Percentiles rank a stretch among this genome's conserved stretches.
phyloP scores from a whole-genome alignment of 352 stramenopile species.

The Phytophthora vignae region DNA sequence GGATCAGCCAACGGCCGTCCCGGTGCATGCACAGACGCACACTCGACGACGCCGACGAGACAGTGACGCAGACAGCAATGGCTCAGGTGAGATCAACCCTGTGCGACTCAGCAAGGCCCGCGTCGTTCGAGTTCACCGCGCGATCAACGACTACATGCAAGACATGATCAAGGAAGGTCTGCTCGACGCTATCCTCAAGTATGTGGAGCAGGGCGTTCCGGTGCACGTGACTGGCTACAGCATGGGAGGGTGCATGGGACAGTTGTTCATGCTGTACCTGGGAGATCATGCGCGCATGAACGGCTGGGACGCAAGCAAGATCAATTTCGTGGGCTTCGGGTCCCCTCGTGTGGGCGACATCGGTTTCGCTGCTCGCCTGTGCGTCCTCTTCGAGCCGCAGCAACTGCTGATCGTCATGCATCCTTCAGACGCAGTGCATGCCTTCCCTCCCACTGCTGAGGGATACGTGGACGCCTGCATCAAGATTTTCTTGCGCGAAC shows the following conservation, averaged over 20 bases:
- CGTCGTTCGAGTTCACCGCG: conserved; percentile 78
- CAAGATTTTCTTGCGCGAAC: conserved; percentile 87
- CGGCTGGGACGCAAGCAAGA: conserved; percentile 75
- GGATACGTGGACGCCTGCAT: conserved; percentile 81
- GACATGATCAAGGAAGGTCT: conserved; percentile 87
- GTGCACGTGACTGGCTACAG: conserved; percentile 89
- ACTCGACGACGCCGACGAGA: conserved; percentile 54
- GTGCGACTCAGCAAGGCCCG: conserved; percentile 62
- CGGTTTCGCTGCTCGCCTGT: conserved; percentile 77
- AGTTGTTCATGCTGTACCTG: conserved; percentile 83
- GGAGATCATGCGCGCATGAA: conserved; percentile 82
- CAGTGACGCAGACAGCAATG: conserved; percentile 60
- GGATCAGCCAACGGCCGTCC: conserved; percentile 58
- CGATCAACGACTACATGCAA: conserved; percentile 85
- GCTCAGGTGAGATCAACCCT: conserved; percentile 58
- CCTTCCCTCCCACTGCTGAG: conserved; percentile 83
- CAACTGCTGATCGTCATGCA: conserved; percentile 90
- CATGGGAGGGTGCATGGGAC: conserved; percentile 86
- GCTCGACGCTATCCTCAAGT: conserved; percentile 76
- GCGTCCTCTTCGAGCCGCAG: conserved; percentile 79
- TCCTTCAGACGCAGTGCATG: conserved; percentile 81
- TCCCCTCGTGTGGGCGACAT: conserved; percentile 82
- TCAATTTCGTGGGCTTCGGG: conserved; percentile 88
- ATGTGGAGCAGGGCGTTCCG: conserved; percentile 72
- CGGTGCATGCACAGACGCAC: conserved; percentile 65